Percentiles rank a stretch among this genome's conserved stretches.
Conservation (phyloP, 306 rosid species). For the Rosa lucieae region DNA sequence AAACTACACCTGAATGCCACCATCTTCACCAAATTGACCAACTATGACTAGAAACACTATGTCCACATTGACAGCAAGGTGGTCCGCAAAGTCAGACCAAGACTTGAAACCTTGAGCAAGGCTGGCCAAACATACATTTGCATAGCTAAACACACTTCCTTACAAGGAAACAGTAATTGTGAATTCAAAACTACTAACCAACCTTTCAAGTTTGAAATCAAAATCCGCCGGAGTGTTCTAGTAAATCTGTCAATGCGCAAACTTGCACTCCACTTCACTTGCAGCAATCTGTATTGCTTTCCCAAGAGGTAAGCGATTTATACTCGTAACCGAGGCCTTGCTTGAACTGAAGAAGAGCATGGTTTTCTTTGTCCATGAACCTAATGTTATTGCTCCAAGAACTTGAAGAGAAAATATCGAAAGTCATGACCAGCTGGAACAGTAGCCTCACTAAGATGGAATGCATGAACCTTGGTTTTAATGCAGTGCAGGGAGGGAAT, state of each 20-base stretch:
- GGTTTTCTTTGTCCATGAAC: no score
- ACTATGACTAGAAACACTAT: conserved; percentile 92
- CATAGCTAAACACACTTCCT: conserved; percentile 13
- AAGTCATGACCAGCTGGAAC: no score
- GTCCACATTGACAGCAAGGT: conserved; percentile 79
- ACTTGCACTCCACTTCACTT: no score
- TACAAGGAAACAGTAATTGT: conserved; percentile 6
- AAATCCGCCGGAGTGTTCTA: conserved; percentile 96
- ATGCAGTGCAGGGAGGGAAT: no score
- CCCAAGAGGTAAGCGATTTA: no score
- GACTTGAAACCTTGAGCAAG: conserved; percentile 87
- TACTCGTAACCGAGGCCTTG: no score
- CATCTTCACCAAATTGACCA: conserved; percentile 95
- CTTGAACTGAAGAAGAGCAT: no score
- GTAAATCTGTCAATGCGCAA: conserved; percentile 52
- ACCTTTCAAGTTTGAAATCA: conserved; percentile 95
- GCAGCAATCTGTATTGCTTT: no score
- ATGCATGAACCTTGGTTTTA: no score
- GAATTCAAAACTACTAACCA: conserved; percentile 12
- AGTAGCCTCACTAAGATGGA: no score
- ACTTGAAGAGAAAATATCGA: no score
- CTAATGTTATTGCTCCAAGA: no score
- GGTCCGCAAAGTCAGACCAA: conserved; percentile 68
- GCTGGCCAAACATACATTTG: conserved; percentile 49
- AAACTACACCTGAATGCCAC: conserved; percentile 78